Conservation (phyloP, 2,329 filamentous ascomycete species). For the Diaporthe vaccinii region DNA sequence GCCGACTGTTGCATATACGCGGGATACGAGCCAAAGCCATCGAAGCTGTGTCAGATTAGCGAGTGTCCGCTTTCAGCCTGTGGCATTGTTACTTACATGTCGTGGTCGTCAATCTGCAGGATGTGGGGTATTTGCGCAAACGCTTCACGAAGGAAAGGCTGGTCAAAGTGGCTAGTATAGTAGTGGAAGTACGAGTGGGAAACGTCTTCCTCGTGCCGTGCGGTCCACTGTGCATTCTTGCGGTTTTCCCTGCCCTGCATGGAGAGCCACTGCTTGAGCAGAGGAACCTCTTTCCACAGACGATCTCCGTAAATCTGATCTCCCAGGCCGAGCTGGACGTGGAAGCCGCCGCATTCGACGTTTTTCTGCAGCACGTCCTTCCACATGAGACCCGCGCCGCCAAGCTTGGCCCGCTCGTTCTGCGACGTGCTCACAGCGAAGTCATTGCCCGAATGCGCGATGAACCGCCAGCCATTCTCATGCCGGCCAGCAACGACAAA, state of each 20-base stretch:
- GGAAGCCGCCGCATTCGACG: conserved; percentile 94
- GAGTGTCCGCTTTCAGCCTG: conserved; percentile 62
- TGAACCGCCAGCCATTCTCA: conserved; percentile 95
- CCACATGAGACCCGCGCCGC: conserved; percentile 97
- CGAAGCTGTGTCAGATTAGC: conserved; percentile 73
- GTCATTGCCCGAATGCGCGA: conserved; percentile 96
- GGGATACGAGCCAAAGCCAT: conserved; percentile 96
- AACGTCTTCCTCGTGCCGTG: conserved; percentile 94
- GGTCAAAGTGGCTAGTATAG: conserved; percentile 98
- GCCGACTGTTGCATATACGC: conserved; percentile 98
- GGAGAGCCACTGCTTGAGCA: conserved; percentile 94
- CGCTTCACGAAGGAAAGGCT: conserved; percentile 92
- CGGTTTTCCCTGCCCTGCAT: conserved; percentile 94
- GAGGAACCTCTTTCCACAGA: conserved; percentile 94
- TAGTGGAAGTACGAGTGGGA: conserved; percentile 98
- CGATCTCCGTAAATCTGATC: conserved; percentile 97
- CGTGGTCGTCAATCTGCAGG: conserved; percentile 94
- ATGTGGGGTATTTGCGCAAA: conserved; percentile 98
- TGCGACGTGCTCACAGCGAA: conserved; percentile 90
- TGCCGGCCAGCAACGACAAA: conserved; percentile 92
- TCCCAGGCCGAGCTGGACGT: conserved; percentile 91
- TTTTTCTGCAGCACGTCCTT: conserved; percentile 99
- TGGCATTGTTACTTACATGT: conserved; percentile 80
- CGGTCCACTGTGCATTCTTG: conserved; percentile 92
- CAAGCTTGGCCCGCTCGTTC: conserved; percentile 86